A percentile compares a stretch with the other conserved stretches of the same genome.
These are phyloP conservation scores for Populus ilicifolia DNA, from an alignment of 345 rosid species.

Conservation along the genomic window DNA sequence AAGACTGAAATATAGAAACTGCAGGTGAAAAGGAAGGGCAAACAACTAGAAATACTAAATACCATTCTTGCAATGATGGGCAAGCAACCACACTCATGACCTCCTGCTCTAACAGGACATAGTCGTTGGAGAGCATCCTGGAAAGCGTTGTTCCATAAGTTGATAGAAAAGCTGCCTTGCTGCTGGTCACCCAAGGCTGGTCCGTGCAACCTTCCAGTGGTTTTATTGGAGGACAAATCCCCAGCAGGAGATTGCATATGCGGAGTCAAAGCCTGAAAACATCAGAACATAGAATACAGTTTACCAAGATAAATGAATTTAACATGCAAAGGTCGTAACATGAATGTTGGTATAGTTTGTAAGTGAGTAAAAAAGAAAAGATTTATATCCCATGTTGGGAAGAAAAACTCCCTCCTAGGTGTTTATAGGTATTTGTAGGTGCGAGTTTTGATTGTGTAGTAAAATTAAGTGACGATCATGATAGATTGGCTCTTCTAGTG, in stretches of 20 bases:
- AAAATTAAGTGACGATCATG: too few species aligned
- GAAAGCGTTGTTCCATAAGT: slow-evolving; percentile 79
- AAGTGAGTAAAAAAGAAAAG: too few species aligned
- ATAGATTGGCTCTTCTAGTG: too few species aligned
- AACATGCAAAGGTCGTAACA: neutral
- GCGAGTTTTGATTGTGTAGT: too few species aligned
- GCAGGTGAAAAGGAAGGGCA: slow-evolving; percentile 3
- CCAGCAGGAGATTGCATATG: slow-evolving; percentile 71
- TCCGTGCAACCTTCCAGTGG: slow-evolving; percentile 53
- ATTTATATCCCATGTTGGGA: too few species aligned
- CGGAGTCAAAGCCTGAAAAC: slow-evolving; percentile 74
- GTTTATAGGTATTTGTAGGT: too few species aligned
- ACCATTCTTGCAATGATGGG: slow-evolving; percentile 74
- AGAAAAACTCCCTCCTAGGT: too few species aligned
- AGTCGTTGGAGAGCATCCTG: slow-evolving; percentile 67
- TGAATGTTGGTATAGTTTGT: neutral
- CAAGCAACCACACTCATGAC: slow-evolving; percentile 93
- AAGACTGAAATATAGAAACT: neutral
- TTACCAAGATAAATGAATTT: neutral
- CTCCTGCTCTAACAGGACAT: slow-evolving; percentile 86
- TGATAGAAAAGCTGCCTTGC: slow-evolving; percentile 72
- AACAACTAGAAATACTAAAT: slow-evolving; percentile 14
- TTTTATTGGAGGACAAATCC: slow-evolving; percentile 37
- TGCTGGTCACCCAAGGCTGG: slow-evolving; percentile 74
- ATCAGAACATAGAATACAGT: neutral